These are phyloP conservation scores for Acacia crassicarpa DNA, from an alignment of 306 rosid genomes.

Conservation along the genomic window DNA sequence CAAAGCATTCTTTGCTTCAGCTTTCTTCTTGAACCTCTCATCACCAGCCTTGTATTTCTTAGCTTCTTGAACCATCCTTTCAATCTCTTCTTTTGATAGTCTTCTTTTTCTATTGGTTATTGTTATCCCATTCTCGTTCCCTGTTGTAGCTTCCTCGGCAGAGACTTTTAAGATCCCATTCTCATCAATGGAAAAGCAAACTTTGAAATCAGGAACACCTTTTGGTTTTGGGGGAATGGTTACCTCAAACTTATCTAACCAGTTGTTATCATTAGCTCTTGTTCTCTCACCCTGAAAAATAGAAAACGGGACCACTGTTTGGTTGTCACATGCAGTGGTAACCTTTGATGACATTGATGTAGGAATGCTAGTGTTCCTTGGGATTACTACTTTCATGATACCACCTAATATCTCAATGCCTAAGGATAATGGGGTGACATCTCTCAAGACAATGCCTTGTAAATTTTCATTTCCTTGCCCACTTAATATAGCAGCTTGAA, in stretches of 20 bases:
- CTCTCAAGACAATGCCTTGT: background rate
- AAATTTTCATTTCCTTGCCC: conserved; percentile 35
- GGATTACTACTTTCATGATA: background rate
- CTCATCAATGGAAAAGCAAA: background rate
- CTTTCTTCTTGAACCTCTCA: background rate
- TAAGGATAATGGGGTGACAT: background rate
- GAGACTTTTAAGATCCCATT: background rate
- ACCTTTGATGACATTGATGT: background rate
- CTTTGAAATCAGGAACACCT: background rate
- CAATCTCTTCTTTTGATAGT: background rate
- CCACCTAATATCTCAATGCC: background rate
- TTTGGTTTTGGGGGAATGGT: background rate
- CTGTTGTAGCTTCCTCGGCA: background rate
- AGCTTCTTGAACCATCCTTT: background rate
- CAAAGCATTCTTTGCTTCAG: background rate
- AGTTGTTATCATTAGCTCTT: conserved; percentile 35
- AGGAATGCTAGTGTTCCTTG: background rate
- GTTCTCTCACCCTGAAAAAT: conserved; percentile 62
- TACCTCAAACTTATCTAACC: background rate
- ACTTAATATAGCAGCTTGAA: conserved; percentile 55
- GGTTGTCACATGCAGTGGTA: background rate
- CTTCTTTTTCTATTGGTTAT: background rate
- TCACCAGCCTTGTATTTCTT: background rate
- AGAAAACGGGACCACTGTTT: background rate
- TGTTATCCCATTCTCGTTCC: background rate